Conservation (phyloP, 2,329 filamentous ascomycete species). For the Teratosphaeria destructans region DNA sequence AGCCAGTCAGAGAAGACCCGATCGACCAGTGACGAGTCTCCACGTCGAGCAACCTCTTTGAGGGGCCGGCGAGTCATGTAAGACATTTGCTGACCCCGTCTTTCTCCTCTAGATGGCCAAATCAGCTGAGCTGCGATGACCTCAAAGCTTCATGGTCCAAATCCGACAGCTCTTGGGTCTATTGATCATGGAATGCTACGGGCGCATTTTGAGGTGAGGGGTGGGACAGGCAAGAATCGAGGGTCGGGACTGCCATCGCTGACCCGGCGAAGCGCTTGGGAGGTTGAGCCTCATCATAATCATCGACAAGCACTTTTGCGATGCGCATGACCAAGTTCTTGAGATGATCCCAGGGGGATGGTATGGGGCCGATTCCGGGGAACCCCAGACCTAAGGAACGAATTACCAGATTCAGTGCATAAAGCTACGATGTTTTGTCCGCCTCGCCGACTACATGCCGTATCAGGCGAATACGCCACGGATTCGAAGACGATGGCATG, state of each 20-base stretch:
- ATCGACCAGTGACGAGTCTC: not conserved
- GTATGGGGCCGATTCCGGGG: not conserved
- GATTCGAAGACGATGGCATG: not conserved
- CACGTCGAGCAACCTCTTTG: not conserved
- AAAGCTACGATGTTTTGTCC: not conserved
- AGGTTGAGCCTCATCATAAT: not conserved
- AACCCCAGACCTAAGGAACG: not conserved
- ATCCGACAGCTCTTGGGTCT: not conserved
- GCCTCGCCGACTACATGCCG: not conserved
- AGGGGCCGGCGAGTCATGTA: not conserved
- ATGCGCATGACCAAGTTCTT: not conserved
- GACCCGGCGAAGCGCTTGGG: not conserved
- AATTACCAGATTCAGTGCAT: not conserved
- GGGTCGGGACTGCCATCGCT: not conserved
- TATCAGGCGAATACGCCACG: not conserved
- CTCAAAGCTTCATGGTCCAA: not conserved
- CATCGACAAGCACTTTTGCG: not conserved
- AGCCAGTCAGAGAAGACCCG: not conserved
- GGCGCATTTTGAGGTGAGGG: not conserved
- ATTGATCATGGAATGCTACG: not conserved
- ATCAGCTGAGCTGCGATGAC: not conserved
- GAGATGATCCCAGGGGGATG: not conserved
- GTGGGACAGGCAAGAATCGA: not conserved
- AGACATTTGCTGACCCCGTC: not conserved
- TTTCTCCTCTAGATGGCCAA: not conserved